Evolutionary conservation across 1,284 basidiomycete species (phyloP).

Genomic region (Trichosporon sp.): DNA sequence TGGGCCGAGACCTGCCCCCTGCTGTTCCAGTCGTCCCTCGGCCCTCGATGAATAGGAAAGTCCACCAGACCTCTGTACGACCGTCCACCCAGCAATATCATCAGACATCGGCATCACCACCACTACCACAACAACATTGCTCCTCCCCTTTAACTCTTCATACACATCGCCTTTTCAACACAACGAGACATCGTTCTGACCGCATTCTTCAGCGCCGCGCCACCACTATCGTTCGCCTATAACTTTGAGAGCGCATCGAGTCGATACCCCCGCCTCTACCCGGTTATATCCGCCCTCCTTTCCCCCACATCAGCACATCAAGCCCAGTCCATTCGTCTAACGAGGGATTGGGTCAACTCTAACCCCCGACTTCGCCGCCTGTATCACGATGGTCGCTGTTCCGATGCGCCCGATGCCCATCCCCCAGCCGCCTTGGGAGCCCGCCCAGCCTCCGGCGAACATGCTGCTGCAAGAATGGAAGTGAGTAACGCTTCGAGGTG

Average conservation of each 20-base stretch:
- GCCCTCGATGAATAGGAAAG: too few species aligned
- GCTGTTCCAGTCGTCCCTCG: neutral
- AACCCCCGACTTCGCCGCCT: neutral
- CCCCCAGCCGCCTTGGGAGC: constrained; percentile 13
- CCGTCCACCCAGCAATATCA: neutral
- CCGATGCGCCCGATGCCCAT: neutral
- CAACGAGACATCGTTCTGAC: neutral
- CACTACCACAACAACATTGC: neutral
- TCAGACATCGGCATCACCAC: neutral
- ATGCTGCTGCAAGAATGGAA: constrained; percentile 21
- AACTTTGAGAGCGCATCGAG: neutral
- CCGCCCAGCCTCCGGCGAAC: constrained; percentile 12
- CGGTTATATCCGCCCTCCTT: constrained; percentile 2
- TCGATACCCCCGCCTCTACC: neutral
- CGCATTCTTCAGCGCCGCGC: neutral
- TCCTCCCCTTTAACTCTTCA: neutral
- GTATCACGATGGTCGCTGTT: constrained; percentile 1
- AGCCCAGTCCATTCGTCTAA: neutral
- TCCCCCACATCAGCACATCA: neutral
- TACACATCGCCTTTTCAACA: neutral
- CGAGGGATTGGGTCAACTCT: neutral
- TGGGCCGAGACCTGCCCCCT: neutral
- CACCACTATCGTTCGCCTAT: neutral
- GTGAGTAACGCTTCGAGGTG: constrained; percentile 5
- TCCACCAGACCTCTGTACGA: neutral